These are phyloP conservation scores for Cruciata laevipes DNA, from an alignment of 257 asterid genomes.

Conservation along the genomic window DNA sequence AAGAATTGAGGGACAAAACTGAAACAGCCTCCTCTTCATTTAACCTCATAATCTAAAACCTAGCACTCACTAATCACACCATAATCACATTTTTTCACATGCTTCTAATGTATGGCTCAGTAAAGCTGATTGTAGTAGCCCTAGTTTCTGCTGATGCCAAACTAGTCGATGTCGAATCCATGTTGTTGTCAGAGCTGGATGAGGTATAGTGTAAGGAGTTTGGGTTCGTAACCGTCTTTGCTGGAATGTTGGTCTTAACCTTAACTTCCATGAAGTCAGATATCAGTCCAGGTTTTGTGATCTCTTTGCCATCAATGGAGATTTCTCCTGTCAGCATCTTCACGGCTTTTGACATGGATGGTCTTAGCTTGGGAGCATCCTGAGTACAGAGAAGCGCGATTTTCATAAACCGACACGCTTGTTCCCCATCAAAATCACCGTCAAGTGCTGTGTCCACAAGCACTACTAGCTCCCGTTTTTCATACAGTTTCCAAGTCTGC, in stretches of 20 bases:
- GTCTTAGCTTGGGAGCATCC: constrained; percentile 78
- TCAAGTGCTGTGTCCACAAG: constrained; percentile 62
- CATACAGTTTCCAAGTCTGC: constrained; percentile 84
- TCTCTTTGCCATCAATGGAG: constrained; percentile 33
- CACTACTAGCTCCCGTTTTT: constrained; percentile 49
- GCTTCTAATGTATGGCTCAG: too few relatives aligned
- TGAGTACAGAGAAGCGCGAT: constrained; percentile 91
- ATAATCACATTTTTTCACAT: constrained; percentile 17
- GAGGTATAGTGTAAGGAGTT: constrained; percentile 33
- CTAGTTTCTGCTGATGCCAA: constrained; percentile 42
- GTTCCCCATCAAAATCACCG: constrained; percentile 74
- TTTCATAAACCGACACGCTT: constrained; percentile 75
- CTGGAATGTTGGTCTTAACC: constrained; percentile 34
- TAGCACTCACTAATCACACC: neutral
- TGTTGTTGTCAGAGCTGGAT: constrained; percentile 41
- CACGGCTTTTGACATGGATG: constrained; percentile 76
- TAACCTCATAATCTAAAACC: neutral
- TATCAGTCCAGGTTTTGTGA: constrained; percentile 83
- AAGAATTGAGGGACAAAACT: constrained; percentile 3
- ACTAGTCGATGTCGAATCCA: constrained; percentile 26
- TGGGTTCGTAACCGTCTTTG: constrained; percentile 17
- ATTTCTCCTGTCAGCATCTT: constrained; percentile 60
- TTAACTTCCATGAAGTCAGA: constrained; percentile 90
- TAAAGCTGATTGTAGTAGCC: constrained; percentile 47
- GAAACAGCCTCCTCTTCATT: neutral